Conservation (phyloP, 2,329 filamentous ascomycete species). For the Aspergillus piperis region DNA sequence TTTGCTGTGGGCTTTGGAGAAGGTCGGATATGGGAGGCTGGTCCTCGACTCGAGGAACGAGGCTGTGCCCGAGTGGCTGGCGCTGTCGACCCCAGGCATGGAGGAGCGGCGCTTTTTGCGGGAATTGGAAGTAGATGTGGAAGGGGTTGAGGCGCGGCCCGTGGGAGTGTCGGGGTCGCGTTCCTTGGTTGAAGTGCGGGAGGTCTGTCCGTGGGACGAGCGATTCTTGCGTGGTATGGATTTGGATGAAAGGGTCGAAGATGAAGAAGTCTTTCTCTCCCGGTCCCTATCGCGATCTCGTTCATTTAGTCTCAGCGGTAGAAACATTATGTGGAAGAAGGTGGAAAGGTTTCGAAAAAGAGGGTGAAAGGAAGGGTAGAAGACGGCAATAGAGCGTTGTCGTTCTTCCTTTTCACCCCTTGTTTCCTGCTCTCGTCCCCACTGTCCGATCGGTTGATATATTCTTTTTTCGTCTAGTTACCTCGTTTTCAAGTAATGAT, state of each 20-base stretch:
- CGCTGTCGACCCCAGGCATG: slow-evolving; percentile 54
- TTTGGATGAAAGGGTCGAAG: slow-evolving; percentile 29
- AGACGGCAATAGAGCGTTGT: slow-evolving; percentile 19
- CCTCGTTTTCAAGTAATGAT: slow-evolving; percentile 17
- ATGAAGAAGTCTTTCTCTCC: slow-evolving; percentile 28
- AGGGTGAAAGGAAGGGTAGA: slow-evolving; percentile 26
- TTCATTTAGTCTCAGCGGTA: slow-evolving; percentile 41
- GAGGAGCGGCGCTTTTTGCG: slow-evolving; percentile 45
- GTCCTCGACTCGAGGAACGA: slow-evolving; percentile 48
- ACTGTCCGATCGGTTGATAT: slow-evolving; percentile 13
- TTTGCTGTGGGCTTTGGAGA: slow-evolving; percentile 90
- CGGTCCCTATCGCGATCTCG: slow-evolving; percentile 35
- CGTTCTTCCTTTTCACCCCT: slow-evolving; percentile 16
- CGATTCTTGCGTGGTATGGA: slow-evolving; percentile 33
- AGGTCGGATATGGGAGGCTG: slow-evolving; percentile 72
- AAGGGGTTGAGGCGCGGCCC: slow-evolving; percentile 33
- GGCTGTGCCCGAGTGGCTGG: slow-evolving; percentile 34
- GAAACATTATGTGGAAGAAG: slow-evolving; percentile 37
- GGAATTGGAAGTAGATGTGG: slow-evolving; percentile 25
- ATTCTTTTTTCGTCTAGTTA: slow-evolving; percentile 24
- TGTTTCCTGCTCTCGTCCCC: slow-evolving; percentile 13
- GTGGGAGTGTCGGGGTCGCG: slow-evolving; percentile 31
- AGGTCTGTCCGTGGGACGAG: slow-evolving; percentile 33
- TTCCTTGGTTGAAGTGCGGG: slow-evolving; percentile 39
- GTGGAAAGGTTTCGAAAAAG: slow-evolving; percentile 24